Conservation (phyloP, 768 basidiomycete species). For the Terana coerulea region DNA sequence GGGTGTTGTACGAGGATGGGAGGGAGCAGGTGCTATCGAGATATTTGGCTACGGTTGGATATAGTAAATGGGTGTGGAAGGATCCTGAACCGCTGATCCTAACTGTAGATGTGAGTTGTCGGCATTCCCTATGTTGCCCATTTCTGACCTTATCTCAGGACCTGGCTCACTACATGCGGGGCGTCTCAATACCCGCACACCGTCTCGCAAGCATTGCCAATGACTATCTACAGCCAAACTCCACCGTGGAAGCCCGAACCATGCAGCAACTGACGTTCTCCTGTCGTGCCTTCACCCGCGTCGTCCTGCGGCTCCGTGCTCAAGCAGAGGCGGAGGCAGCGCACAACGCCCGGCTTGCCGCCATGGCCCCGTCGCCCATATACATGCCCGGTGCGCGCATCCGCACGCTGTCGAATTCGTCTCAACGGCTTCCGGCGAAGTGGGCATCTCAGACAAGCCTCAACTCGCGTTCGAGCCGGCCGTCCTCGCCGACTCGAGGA, state of each 20-base stretch:
- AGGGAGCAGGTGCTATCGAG: slow-evolving; percentile 66
- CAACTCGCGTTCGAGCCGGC: slow-evolving; percentile 67
- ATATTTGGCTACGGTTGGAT: slow-evolving; percentile 70
- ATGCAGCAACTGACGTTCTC: slow-evolving; percentile 55
- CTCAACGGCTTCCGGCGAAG: slow-evolving; percentile 10
- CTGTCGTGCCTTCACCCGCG: slow-evolving; percentile 73
- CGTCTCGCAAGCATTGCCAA: slow-evolving; percentile 63
- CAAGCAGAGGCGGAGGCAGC: slow-evolving; percentile 66
- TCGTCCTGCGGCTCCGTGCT: slow-evolving; percentile 71
- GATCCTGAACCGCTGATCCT: slow-evolving; percentile 56
- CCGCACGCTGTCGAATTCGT: slow-evolving; percentile 2
- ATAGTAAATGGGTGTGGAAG: slow-evolving; percentile 57
- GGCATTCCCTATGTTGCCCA: neutral
- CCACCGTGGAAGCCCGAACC: slow-evolving; percentile 36
- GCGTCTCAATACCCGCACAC: slow-evolving; percentile 71
- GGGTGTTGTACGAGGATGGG: slow-evolving; percentile 43
- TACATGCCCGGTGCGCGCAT: neutral
- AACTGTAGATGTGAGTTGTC: slow-evolving; percentile 53
- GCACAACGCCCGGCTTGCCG: slow-evolving; percentile 13
- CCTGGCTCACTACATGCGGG: slow-evolving; percentile 74
- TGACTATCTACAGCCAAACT: slow-evolving; percentile 52
- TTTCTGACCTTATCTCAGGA: slow-evolving; percentile 44
- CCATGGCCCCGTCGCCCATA: slow-evolving; percentile 14
- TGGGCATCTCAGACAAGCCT: slow-evolving; percentile 9
- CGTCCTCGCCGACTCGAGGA: slow-evolving; percentile 41